These are phyloP conservation scores for Jatropha multifida DNA, from an alignment of 441 rosid genomes.

Conservation along the genomic window DNA sequence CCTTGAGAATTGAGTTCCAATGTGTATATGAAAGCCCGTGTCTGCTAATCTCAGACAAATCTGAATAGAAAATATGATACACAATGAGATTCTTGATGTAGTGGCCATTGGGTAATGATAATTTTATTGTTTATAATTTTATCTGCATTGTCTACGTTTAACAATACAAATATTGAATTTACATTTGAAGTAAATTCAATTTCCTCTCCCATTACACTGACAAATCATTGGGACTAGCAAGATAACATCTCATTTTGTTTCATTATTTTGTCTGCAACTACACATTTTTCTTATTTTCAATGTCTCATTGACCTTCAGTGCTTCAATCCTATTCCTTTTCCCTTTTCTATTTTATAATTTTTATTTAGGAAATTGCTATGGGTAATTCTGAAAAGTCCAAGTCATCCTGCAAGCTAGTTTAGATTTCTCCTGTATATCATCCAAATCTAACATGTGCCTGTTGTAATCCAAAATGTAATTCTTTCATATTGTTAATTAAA, in stretches of 20 bases:
- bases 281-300: not conserved
- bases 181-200: not conserved
- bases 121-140: not conserved
- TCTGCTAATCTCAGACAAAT: slow-evolving; percentile 38
- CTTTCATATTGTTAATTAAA: too few relatives aligned
- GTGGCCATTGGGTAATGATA: slow-evolving; percentile 23
- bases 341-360: not conserved
- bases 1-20: slow-evolving; percentile 29
- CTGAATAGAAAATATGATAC: slow-evolving; percentile 17
- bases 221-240: not conserved
- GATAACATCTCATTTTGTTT: not conserved
- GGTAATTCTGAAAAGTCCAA: too few relatives aligned
- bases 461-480: too few relatives aligned
- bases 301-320: slow-evolving; percentile 1
- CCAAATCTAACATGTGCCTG: not conserved
- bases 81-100: slow-evolving; percentile 3
- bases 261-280: not conserved
- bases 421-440: too few relatives aligned
- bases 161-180: not conserved
- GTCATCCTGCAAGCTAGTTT: too few relatives aligned
- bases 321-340: not conserved
- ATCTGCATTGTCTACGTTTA: not conserved
- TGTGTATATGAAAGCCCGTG: slow-evolving; percentile 19
- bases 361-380: too few relatives aligned
- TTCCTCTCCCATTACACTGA: not conserved